Evolutionary conservation across 768 basidiomycete genomes (phyloP).

Genomic region (Tulasnella sp.): DNA sequence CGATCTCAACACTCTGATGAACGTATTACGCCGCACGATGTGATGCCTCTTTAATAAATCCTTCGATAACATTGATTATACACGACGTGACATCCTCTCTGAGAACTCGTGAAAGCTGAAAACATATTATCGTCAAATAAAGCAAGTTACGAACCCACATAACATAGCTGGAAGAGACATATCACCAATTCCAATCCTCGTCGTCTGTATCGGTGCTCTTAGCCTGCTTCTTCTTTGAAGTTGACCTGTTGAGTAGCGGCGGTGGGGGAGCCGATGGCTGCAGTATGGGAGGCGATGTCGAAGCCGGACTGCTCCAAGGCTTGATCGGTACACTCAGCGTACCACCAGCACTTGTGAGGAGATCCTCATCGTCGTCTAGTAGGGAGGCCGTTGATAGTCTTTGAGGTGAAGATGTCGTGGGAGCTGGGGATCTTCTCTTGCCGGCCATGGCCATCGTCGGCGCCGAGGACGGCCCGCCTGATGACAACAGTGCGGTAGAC

Average conservation of each 20-base stretch:
- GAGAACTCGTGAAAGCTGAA: too few species aligned
- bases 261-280: background rate
- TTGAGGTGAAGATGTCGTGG: background rate
- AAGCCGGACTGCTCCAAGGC: background rate
- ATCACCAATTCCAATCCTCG: constrained; percentile 21
- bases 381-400: constrained; percentile 1
- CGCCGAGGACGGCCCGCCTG: constrained; percentile 7
- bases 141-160: too few species aligned
- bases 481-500: constrained; percentile 12
- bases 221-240: background rate
- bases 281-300: background rate
- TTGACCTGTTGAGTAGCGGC: background rate
- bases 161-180: too few species aligned
- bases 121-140: too few species aligned
- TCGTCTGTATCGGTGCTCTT: constrained; percentile 17
- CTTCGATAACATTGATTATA: too few species aligned
- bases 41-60: too few species aligned
- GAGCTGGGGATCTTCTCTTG: background rate
- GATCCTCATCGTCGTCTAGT: constrained; percentile 11
- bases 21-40: too few species aligned
- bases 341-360: background rate
- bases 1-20: too few species aligned
- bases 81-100: too few species aligned
- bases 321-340: constrained; percentile 4
- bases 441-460: background rate